Conservation (phyloP, 352 stramenopile species). For the Pseudoperonospora humuli region DNA sequence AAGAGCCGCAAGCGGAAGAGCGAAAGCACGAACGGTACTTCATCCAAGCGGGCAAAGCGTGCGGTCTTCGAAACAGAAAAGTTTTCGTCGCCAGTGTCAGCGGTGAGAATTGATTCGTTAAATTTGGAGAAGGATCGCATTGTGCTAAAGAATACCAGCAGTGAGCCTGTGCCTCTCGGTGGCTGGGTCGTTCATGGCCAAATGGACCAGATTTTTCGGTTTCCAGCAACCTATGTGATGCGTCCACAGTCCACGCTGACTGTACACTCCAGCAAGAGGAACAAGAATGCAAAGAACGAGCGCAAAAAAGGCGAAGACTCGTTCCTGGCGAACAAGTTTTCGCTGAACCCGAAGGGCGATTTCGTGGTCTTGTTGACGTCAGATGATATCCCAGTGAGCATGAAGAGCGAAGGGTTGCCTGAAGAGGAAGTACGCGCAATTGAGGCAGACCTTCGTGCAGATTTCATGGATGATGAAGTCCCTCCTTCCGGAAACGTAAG, state of each 20-base stretch:
- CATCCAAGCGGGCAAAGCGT: conserved; percentile 44
- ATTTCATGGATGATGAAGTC: conserved; percentile 47
- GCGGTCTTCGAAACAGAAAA: conserved; percentile 1
- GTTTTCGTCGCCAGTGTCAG: conserved; percentile 11
- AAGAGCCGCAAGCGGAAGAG: conserved; percentile 59
- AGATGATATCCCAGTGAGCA: conserved; percentile 65
- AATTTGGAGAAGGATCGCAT: conserved; percentile 73
- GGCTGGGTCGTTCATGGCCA: conserved; percentile 61
- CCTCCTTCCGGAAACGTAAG: conserved; percentile 44
- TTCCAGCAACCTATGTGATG: conserved; percentile 63
- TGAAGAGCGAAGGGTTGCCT: conserved; percentile 48
- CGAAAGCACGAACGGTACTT: conserved; percentile 21
- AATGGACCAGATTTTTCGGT: conserved; percentile 61
- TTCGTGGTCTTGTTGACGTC: conserved; percentile 53
- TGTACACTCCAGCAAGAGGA: conserved; percentile 73
- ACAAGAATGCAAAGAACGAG: conserved; percentile 69
- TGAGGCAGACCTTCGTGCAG: conserved; percentile 39
- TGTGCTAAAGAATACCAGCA: conserved; percentile 66
- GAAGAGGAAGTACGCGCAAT: conserved; percentile 56
- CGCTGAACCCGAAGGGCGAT: conserved; percentile 57
- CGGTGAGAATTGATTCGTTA: conserved; percentile 53
- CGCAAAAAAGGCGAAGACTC: conserved; percentile 64
- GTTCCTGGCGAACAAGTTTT: conserved; percentile 77
- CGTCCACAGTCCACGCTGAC: conserved; percentile 58
- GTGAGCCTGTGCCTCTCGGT: conserved; percentile 43